Conservation (phyloP, 108 stramenopile species). For the Seminavis robusta region DNA sequence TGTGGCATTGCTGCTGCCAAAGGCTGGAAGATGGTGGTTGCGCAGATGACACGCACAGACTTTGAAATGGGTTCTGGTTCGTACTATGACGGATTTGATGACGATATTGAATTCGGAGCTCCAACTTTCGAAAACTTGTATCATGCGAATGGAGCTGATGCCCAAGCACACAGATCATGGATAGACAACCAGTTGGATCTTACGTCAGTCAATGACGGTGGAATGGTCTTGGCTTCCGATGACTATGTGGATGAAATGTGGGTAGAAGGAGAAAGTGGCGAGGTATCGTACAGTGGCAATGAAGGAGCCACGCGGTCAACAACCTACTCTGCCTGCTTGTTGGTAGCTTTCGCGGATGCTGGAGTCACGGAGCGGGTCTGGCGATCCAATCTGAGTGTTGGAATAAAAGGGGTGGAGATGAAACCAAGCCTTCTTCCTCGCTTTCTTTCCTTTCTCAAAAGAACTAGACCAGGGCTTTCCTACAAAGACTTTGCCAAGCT, state of each 20-base stretch:
- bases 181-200: neutral
- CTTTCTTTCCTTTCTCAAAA: neutral
- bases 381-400: neutral
- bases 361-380: neutral
- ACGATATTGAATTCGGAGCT: neutral
- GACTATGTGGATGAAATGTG: slow-evolving; percentile 1
- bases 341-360: neutral
- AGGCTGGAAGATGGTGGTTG: neutral
- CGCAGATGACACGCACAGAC: neutral
- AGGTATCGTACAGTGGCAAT: neutral
- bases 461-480: neutral
- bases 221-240: neutral
- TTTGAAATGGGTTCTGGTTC: too few species aligned
- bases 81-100: neutral
- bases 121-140: neutral
- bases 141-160: neutral
- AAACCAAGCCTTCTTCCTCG: neutral
- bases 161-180: neutral
- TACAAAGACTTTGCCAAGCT: neutral
- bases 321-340: neutral
- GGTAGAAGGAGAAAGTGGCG: neutral
- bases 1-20: neutral
- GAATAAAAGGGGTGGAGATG: neutral
- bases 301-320: neutral
- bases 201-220: neutral